Evolutionary conservation across 2,329 filamentous ascomycete species (phyloP).

Genomic region (Pseudovirgaria hyperparasitica): DNA sequence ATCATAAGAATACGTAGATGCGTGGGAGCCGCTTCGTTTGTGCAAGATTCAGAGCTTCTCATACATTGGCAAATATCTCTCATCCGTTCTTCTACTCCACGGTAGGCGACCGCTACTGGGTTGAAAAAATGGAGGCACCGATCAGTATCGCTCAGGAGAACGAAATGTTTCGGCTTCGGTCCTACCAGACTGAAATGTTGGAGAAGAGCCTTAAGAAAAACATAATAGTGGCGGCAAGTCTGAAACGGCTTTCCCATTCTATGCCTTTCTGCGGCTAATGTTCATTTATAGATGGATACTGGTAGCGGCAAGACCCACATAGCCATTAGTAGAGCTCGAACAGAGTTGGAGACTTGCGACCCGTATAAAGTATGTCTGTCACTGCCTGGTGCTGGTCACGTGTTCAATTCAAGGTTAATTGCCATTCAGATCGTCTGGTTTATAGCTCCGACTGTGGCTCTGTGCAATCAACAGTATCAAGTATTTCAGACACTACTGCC

Average conservation of each 20-base stretch:
- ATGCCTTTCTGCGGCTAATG: no score
- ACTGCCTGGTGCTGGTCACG: background rate
- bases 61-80: no score
- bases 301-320: conserved; percentile 37
- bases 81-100: no score
- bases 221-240: conserved; percentile 29
- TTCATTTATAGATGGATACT: conserved; percentile 28
- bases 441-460: conserved; percentile 30
- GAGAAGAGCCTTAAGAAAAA: conserved; percentile 30
- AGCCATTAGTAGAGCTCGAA: conserved; percentile 30
- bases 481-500: conserved; percentile 24
- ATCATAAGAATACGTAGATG: no score
- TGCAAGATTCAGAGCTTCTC: no score
- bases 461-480: conserved; percentile 32
- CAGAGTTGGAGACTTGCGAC: conserved; percentile 27
- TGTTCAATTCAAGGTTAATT: conserved; percentile 1
- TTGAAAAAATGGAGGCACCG: no score
- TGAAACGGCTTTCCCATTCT: background rate
- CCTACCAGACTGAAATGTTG: conserved; percentile 38
- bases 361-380: conserved; percentile 19
- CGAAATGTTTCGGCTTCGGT: conserved; percentile 27
- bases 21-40: no score
- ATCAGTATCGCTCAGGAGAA: no score
- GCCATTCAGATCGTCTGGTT: conserved; percentile 30
- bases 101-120: no score